Percentiles rank a stretch among this genome's conserved stretches.
Evolutionary conservation across 2,329 filamentous ascomycete genomes (phyloP).

Genomic region (Fusarium musae): DNA sequence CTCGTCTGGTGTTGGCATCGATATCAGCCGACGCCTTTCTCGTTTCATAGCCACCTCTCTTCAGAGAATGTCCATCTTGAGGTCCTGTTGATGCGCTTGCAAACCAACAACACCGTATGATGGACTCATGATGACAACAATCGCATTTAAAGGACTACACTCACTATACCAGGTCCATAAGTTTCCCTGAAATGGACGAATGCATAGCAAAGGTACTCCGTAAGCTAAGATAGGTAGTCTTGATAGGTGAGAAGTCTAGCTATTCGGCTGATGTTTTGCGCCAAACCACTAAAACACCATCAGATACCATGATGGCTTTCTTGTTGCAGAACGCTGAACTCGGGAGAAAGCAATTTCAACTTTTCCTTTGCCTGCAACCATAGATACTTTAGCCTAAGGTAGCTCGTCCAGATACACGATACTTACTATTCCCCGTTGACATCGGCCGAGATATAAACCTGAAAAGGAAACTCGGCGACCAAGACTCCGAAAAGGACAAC

Average conservation of each 20-base stretch:
- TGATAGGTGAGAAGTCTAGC: not conserved
- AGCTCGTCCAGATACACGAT: not conserved
- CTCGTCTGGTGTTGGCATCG: not conserved
- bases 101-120: not conserved
- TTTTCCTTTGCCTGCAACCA: not conserved
- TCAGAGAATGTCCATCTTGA: not conserved
- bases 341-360: not conserved
- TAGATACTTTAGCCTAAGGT: conserved; percentile 22
- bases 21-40: not conserved
- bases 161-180: not conserved
- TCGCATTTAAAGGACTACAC: not conserved
- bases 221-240: not conserved
- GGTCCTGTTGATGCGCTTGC: not conserved
- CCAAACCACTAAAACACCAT: not conserved
- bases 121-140: not conserved
- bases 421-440: conserved; percentile 3
- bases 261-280: not conserved
- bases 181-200: not conserved
- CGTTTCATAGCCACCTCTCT: not conserved
- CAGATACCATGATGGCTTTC: not conserved
- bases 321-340: not conserved
- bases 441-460: conserved; percentile 15
- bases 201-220: too few species aligned
- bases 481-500: conserved; percentile 46
- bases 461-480: conserved; percentile 42